Evolutionary conservation across 805 yeast species (phyloP).

Genomic region (Metschnikowia sp.): DNA sequence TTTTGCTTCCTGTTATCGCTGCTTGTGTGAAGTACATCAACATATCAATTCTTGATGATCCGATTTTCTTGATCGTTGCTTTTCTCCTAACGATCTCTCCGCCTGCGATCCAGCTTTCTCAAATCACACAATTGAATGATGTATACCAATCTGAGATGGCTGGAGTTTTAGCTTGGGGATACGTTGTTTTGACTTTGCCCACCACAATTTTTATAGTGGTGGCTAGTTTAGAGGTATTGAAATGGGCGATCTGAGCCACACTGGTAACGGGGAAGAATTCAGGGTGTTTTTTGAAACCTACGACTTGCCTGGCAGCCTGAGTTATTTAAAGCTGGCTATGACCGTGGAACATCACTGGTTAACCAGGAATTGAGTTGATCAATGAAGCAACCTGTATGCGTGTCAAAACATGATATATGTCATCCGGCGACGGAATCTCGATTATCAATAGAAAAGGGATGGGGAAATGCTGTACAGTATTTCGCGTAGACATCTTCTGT

Average conservation of each 20-base stretch:
- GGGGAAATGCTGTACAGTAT: too few relatives aligned
- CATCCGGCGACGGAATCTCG: too few relatives aligned
- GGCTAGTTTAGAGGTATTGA: slow-evolving; percentile 56
- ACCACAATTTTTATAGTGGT: slow-evolving; percentile 72
- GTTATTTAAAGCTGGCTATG: too few relatives aligned
- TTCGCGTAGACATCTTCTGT: too few relatives aligned
- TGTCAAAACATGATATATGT: too few relatives aligned
- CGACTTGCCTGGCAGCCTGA: too few relatives aligned
- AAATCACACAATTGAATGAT: slow-evolving; percentile 73
- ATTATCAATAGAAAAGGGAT: too few relatives aligned
- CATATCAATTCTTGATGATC: slow-evolving; percentile 72
- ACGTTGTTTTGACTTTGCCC: slow-evolving; percentile 71
- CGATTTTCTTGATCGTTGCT: slow-evolving; percentile 73
- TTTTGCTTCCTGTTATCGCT: slow-evolving; percentile 66
- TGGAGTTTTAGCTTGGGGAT: slow-evolving; percentile 79
- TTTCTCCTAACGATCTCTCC: slow-evolving; percentile 75
- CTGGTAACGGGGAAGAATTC: not conserved
- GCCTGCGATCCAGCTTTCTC: slow-evolving; percentile 81
- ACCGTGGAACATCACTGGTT: too few relatives aligned
- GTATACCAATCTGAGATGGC: slow-evolving; percentile 80
- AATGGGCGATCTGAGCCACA: slow-evolving; percentile 39
- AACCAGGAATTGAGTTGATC: too few relatives aligned
- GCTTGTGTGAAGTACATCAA: slow-evolving; percentile 59
- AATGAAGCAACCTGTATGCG: too few relatives aligned
- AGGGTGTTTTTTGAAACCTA: too few relatives aligned